phyloP scores from a whole-genome alignment of 148 eudicot genomes.

The Rhododendron simsii region DNA sequence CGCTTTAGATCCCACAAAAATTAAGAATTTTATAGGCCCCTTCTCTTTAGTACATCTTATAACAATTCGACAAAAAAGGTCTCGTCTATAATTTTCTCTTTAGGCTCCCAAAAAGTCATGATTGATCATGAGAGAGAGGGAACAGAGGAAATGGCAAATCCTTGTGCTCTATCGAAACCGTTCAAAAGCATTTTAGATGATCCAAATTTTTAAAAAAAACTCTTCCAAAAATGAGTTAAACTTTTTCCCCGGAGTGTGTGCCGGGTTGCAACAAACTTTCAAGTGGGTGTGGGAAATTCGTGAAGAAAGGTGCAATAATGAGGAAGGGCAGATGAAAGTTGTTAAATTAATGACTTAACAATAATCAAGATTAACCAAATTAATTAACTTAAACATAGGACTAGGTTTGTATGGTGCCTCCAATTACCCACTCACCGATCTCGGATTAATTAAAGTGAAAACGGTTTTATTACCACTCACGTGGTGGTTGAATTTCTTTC shows the following conservation, averaged over 20 bases:
- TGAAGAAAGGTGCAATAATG: background rate
- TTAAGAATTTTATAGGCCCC: too few species aligned
- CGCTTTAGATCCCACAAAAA: too few species aligned
- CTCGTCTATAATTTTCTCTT: too few species aligned
- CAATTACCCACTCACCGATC: background rate
- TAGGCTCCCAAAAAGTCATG: too few species aligned
- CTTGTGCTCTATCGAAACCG: too few species aligned
- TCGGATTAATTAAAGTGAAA: background rate
- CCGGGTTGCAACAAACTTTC: background rate
- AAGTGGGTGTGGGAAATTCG: background rate
- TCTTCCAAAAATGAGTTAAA: too few species aligned
- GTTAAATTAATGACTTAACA: background rate
- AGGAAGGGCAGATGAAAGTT: constrained; percentile 2
- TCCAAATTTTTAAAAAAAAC: too few species aligned
- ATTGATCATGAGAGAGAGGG: too few species aligned
- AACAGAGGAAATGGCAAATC: too few species aligned
- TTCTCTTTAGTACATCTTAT: too few species aligned
- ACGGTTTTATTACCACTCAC: background rate
- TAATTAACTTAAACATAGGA: background rate
- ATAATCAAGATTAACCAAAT: background rate
- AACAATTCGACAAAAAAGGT: too few species aligned
- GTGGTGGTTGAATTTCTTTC: background rate
- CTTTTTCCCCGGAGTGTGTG: background rate
- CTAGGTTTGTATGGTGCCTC: background rate
- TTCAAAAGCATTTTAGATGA: too few species aligned